Evolutionary conservation across 2,329 filamentous ascomycete species (phyloP), one percentile per base, ranked within the genome.

Genomic region (Mollisiaceae sp.): DNA sequence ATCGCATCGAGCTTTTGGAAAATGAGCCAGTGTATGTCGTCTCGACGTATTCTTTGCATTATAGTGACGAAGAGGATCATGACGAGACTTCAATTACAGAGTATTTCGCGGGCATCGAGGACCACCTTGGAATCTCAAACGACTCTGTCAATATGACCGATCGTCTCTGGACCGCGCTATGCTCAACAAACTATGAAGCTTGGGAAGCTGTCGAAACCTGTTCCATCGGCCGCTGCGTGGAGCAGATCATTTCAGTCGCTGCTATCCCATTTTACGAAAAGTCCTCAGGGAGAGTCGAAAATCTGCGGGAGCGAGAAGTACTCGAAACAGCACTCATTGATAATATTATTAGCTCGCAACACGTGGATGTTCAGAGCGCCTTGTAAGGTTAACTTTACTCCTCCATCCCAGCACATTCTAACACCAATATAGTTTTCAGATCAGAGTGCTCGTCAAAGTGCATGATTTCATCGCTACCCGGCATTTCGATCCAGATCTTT

Each of bases 191-290:
- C 15, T 68, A 68, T 22, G 67, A 69, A 41, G 65, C 63, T 18
- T 63, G 50, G n/a, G 67, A 70, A 56, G 65, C 67, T 22, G 58
- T 69, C 4, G 69, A 70, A 35, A 39, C 57, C 14, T 65, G 64
- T 55, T 65, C 62, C 12, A 62, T 71, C 58, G 65, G 60, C n/a
- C 62, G 64, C 66, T 67, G 65, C 32, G 63, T 68, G 14, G 69
- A 71, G 47, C 67, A 68, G 36, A 71, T 71, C 9, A 60, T 71
- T 14, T 63, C 67, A 32, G 69, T 70, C 12, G 65, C 60, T 24
- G 62, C 65, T 24, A 57, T 71, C 22, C 67, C 69, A 12, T 22
- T 35, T 22, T 39, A 38, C 32, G 14, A 3, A 4, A 36, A 38
- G 14, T 57, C 35, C 22, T 38, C 18, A 1, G 35, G 35, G 11